Evolutionary conservation across 116 monocot species (phyloP), one percentile per base, ranked within the genome.

Genomic region (Iris pallida): DNA sequence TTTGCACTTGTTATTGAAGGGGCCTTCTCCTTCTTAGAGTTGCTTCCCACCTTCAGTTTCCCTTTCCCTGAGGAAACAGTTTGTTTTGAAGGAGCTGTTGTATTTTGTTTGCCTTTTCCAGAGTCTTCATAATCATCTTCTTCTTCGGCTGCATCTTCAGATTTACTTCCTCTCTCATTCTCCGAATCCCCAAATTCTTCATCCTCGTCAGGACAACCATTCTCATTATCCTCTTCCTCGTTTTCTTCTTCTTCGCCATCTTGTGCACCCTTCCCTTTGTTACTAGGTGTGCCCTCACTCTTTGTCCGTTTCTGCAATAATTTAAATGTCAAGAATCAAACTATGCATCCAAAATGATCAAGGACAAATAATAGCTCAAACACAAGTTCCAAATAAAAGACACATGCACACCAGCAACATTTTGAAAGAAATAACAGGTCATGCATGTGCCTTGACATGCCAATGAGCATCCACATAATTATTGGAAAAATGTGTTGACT

Each of bases 161-260:
- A 73, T 60, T 75, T 80, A 73, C 45, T 61, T 80, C 65, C 72
- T 43, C 73, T 68, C 45, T 83, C 90, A 71, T 55, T 74, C 17
- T 73, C 76, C 61, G 83, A 70, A 16, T 85, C 78, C 58, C 48
- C 57, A 19, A 43, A 30, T 20, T 19, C 53, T 55, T 78, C 78
- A 56, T 80, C 80, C 70, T 76, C 80, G 16, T 78, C 47, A 68
- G 74, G 51, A 75, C 13, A 61, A 76, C 8, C 61, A 57, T 72
- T 72, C 10, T 73, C 68, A 51, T 60, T 70, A 61, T 72, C 64
- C 15, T 77, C 65, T 45, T 69, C 69, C 5, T 82, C 78, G 13
- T 76, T 61, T 5, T 80, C 77, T 2, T 78, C 79, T 19, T 87
- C 87, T 65, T 78, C 87, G 42, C 59, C 68, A 57, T 80, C 87